These are phyloP conservation scores for Phytophthora ramorum DNA, from an alignment of 352 stramenopile species.

Conservation along the genomic window DNA sequence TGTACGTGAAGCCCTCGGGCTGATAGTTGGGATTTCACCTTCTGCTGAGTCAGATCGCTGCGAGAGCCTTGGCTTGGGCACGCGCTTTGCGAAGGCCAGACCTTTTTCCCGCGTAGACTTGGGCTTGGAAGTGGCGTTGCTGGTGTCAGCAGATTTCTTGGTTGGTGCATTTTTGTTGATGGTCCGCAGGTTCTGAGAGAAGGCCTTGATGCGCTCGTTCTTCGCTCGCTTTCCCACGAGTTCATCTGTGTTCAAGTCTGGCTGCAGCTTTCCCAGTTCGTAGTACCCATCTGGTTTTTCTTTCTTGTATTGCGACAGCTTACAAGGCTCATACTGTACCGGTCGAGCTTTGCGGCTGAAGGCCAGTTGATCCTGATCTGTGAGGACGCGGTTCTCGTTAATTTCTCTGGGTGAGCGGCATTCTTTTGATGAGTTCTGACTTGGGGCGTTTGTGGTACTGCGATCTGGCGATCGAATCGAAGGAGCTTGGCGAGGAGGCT, in stretches of 20 bases:
- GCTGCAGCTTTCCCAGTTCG: constrained; percentile 89
- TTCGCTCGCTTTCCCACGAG: constrained; percentile 85
- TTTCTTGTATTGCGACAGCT: constrained; percentile 88
- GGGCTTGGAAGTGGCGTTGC: constrained; percentile 40
- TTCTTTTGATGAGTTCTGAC: constrained; percentile 32
- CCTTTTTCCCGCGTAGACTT: constrained; percentile 77
- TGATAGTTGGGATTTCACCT: constrained; percentile 4
- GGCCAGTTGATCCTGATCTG: constrained; percentile 72
- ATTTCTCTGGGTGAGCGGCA: constrained; percentile 56
- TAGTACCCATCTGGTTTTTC: constrained; percentile 87
- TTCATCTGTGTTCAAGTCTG: constrained; percentile 83
- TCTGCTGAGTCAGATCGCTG: constrained; percentile 37
- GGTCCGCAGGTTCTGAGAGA: constrained; percentile 77
- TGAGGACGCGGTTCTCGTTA: constrained; percentile 65
- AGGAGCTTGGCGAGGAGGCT: constrained; percentile 6
- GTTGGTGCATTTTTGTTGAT: constrained; percentile 70
- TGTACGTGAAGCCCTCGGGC: neutral
- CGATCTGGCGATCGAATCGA: constrained; percentile 20
- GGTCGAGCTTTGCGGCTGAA: constrained; percentile 79
- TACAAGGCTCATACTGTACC: constrained; percentile 87
- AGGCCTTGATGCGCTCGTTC: constrained; percentile 81
- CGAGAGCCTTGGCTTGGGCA: constrained; percentile 68
- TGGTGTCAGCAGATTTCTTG: constrained; percentile 42
- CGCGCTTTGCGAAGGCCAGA: constrained; percentile 80
- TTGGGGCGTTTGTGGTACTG: constrained; percentile 2